These are phyloP conservation scores for Chrysosporium keratinophilum DNA, from an alignment of 2,329 filamentous ascomycete genomes.

Conservation along the genomic window DNA sequence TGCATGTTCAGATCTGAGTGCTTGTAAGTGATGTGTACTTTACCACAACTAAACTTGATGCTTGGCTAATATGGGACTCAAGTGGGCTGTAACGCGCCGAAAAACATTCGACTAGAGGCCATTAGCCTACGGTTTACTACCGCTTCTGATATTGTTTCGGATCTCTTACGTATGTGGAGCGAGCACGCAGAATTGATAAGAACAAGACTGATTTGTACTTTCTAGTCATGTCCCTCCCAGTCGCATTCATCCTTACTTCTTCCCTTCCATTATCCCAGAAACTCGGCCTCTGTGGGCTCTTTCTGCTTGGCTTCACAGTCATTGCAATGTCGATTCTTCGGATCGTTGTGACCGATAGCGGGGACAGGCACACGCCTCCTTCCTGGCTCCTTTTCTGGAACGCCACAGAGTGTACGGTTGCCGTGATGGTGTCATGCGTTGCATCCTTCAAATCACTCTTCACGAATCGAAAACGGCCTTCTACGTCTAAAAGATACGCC, in stretches of 20 bases:
- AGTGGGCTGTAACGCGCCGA: slow-evolving; percentile 8
- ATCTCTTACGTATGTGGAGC: slow-evolving; percentile 5
- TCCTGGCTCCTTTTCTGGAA: slow-evolving; percentile 13
- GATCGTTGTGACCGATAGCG: slow-evolving; percentile 1
- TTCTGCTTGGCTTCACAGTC: slow-evolving; percentile 7
- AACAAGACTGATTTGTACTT: neutral
- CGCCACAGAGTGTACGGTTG: slow-evolving; percentile 12
- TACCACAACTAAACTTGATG: neutral
- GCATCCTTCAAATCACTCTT: slow-evolving; percentile 13
- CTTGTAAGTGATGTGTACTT: slow-evolving; percentile 5
- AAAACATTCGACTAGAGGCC: neutral
- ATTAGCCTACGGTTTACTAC: slow-evolving; percentile 9
- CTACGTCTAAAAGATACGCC: neutral
- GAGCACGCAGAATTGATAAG: neutral
- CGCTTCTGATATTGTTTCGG: slow-evolving; percentile 11
- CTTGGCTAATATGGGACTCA: neutral
- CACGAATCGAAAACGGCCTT: neutral
- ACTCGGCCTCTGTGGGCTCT: slow-evolving; percentile 9
- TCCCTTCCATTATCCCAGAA: slow-evolving; percentile 11
- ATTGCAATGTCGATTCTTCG: slow-evolving; percentile 11
- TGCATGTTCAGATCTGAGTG: slow-evolving; percentile 8
- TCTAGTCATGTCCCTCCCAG: slow-evolving; percentile 11
- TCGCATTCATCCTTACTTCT: slow-evolving; percentile 11
- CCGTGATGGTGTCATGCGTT: slow-evolving; percentile 13
- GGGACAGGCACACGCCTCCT: slow-evolving; percentile 1